Evolutionary conservation across 2,329 filamentous ascomycete genomes (phyloP), one percentile per base, ranked within the genome.

Genomic region (Fusarium ambrosium): DNA sequence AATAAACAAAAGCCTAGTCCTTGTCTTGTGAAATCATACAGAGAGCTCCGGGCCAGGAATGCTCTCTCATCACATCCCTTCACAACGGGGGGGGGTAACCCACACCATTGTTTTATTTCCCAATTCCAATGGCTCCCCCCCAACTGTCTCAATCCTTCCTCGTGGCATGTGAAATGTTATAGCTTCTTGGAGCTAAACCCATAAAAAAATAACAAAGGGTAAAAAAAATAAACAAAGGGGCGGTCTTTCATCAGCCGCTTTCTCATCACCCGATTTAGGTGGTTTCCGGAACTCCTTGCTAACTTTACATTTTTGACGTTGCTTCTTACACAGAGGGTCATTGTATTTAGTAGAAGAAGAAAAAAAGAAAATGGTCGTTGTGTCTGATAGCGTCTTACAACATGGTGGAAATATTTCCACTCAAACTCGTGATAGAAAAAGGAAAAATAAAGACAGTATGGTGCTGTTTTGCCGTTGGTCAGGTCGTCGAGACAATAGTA

Each of bases 401-500:
- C 65, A 55, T 27, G 41, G 69, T 62, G 56, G 64, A 56, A 45
- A 41, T 34, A 48, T 14, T 36, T 62, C 65, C 58, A 64, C 59
- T 36, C 41, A 58, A 51, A 61, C 20, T 75, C 66, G 37, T 73
- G 37, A 71, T 45, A 64, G 32, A 62, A 60, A 16, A 56, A 60
- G 51, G 29, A 7, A 32, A 53, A 32, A 9, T 16, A 32, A 9
- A 18, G 29, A 56, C 24, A 37, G 8, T 60, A 36, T 32, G 32
- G 56, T 56, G 48, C 61, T 65, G 66, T 68, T 65, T 32, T 62
- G 62, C 41, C 56, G 43, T 48, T 55, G 53, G 66, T 74, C 69
- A 67, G 39, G 71, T 76, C 74, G 70, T 75, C 53, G 75, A 73
- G 73, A 75, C 72, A 75, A 68, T 68, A 37, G 60, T 71, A 75